phyloP scores from a whole-genome alignment of 805 yeast species.

The Cyberlindnera maritima region DNA sequence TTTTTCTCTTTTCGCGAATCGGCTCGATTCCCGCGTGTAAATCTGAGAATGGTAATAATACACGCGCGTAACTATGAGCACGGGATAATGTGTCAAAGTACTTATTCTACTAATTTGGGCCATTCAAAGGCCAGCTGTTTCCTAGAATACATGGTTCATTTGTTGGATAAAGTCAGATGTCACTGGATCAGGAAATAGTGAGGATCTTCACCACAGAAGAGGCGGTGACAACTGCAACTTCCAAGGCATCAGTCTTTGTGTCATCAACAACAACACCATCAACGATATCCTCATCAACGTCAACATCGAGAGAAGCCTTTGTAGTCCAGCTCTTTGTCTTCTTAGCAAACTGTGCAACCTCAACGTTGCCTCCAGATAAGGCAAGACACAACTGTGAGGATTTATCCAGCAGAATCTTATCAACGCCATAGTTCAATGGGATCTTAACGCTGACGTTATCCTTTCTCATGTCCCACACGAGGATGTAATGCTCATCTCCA shows the following conservation, averaged over 20 bases:
- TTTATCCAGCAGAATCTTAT: conserved; percentile 20
- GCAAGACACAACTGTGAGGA: conserved; percentile 24
- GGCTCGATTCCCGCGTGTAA: not conserved
- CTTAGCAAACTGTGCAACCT: conserved; percentile 23
- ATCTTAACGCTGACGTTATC: conserved; percentile 14
- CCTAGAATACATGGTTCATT: not conserved
- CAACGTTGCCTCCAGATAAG: conserved; percentile 5
- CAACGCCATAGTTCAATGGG: conserved; percentile 4
- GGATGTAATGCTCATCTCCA: conserved; percentile 26
- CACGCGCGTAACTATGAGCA: conserved; percentile 7
- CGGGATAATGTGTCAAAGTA: not conserved
- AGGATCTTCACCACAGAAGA: conserved; percentile 7
- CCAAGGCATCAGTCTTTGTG: conserved; percentile 5
- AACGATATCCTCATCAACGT: conserved; percentile 13
- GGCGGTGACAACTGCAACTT: conserved; percentile 9
- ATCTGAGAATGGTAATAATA: not conserved
- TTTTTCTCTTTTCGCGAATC: not conserved
- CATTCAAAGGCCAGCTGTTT: not conserved
- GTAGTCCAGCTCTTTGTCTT: conserved; percentile 20
- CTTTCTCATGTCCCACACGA: conserved; percentile 51
- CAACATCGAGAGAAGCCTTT: conserved; percentile 11
- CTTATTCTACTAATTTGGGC: not conserved
- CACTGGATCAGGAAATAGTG: conserved; percentile 6
- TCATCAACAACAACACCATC: conserved; percentile 19
- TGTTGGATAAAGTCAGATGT: no score